These are phyloP conservation scores for Encephalitozoon cuniculi DNA, from an alignment of 371 early-diverging fungal species.

Conservation along the genomic window DNA sequence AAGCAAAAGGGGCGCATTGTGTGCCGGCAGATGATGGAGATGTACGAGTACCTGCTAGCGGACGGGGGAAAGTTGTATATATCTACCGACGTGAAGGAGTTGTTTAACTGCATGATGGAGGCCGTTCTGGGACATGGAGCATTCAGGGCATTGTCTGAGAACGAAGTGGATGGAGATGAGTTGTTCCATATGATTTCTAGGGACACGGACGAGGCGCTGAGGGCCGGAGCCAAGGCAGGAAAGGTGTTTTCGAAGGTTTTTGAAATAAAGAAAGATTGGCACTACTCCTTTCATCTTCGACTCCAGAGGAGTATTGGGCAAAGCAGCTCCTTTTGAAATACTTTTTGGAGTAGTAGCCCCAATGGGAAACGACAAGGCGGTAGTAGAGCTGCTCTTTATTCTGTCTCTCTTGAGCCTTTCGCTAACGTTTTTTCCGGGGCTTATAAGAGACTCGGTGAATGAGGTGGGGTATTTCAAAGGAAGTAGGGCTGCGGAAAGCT, in stretches of 20 bases:
- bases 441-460: not conserved
- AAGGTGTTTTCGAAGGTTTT: conserved; percentile 15
- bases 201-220: conserved; percentile 49
- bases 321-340: not conserved
- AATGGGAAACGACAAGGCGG: not conserved
- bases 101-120: conserved; percentile 52
- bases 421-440: not conserved
- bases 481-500: not conserved
- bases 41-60: conserved; percentile 52
- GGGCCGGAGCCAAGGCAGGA: conserved; percentile 53
- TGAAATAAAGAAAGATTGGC: conserved; percentile 6
- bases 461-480: not conserved
- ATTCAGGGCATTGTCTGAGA: conserved; percentile 8
- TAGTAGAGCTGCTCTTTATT: not conserved
- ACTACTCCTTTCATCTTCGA: not conserved
- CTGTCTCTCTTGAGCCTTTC: not conserved
- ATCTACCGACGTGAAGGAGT: conserved; percentile 59
- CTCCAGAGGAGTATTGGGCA: not conserved
- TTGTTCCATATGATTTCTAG: conserved; percentile 26
- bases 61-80: conserved; percentile 57
- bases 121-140: conserved; percentile 12
- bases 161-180: not conserved
- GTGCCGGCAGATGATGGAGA: conserved; percentile 61
- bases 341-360: not conserved
- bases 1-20: conserved; percentile 97